Percentiles rank a stretch among this genome's conserved stretches.
Evolutionary conservation across 805 yeast species (phyloP).

Genomic region (Yarrowia phangngaensis): DNA sequence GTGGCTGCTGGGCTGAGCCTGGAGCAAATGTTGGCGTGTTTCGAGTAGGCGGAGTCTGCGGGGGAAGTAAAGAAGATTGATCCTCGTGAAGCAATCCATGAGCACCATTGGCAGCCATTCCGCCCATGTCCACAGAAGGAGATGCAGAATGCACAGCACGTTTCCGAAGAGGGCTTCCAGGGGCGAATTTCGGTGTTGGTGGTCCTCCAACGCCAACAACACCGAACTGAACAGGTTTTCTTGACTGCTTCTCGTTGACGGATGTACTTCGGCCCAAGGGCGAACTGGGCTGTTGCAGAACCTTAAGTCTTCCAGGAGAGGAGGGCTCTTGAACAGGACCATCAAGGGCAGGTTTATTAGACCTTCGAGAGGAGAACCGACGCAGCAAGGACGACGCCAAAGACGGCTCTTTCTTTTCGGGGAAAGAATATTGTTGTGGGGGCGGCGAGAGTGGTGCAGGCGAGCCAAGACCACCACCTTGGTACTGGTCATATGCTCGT

Average conservation of each 20-base stretch:
- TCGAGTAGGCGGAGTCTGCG: slow-evolving; percentile 8
- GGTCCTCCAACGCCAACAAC: background rate
- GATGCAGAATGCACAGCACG: slow-evolving; percentile 23
- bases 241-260: slow-evolving; percentile 29
- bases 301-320: slow-evolving; percentile 4
- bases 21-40: slow-evolving; percentile 26
- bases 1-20: slow-evolving; percentile 28
- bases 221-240: slow-evolving; percentile 32
- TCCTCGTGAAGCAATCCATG: too few relatives aligned
- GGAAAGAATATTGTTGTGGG: slow-evolving; percentile 23
- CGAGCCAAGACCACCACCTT: background rate
- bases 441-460: slow-evolving; percentile 17
- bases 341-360: slow-evolving; percentile 3
- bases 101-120: too few relatives aligned
- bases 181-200: background rate
- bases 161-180: slow-evolving; percentile 10
- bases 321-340: slow-evolving; percentile 7
- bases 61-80: too few relatives aligned
- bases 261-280: slow-evolving; percentile 29
- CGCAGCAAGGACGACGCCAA: slow-evolving; percentile 32
- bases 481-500: slow-evolving; percentile 18
- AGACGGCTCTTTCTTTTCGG: slow-evolving; percentile 25
- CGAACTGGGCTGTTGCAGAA: slow-evolving; percentile 22
- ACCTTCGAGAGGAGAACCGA: slow-evolving; percentile 31
- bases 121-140: slow-evolving; percentile 21